A percentile compares a stretch with the other conserved stretches of the same genome.
These are phyloP conservation scores for Stropharia rugosoannulata DNA, from an alignment of 768 basidiomycete species.

Conservation along the genomic window DNA sequence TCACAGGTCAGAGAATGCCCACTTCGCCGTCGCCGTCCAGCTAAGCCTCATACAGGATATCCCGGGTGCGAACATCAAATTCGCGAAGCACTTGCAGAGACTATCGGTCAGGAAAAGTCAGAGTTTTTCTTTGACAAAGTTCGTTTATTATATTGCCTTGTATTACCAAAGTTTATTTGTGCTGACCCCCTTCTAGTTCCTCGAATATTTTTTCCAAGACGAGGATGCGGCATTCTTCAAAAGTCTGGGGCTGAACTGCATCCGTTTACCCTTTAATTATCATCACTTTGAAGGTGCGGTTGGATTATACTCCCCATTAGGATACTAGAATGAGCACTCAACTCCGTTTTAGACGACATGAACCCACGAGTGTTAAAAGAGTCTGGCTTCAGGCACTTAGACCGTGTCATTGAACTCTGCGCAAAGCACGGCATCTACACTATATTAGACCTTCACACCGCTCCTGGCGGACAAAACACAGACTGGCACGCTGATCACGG, in stretches of 20 bases:
- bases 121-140: slow-evolving; percentile 87
- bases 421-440: slow-evolving; percentile 77
- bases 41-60: slow-evolving; percentile 43
- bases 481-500: slow-evolving; percentile 83
- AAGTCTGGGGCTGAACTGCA: slow-evolving; percentile 76
- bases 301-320: neutral
- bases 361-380: slow-evolving; percentile 76
- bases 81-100: slow-evolving; percentile 62
- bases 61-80: slow-evolving; percentile 84
- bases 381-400: slow-evolving; percentile 78
- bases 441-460: slow-evolving; percentile 79
- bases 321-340: neutral
- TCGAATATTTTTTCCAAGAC: slow-evolving; percentile 82
- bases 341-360: slow-evolving; percentile 51
- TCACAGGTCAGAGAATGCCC: slow-evolving; percentile 44
- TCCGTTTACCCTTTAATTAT: slow-evolving; percentile 76
- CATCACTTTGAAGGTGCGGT: slow-evolving; percentile 61
- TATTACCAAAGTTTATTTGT: neutral
- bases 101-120: slow-evolving; percentile 65
- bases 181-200: slow-evolving; percentile 46
- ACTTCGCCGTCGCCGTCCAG: neutral
- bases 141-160: slow-evolving; percentile 1
- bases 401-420: slow-evolving; percentile 76
- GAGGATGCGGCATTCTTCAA: slow-evolving; percentile 77
- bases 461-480: slow-evolving; percentile 71